These are phyloP conservation scores for Cenococcum geophilum DNA, from an alignment of 495 filamentous ascomycete genomes.

Conservation along the genomic window DNA sequence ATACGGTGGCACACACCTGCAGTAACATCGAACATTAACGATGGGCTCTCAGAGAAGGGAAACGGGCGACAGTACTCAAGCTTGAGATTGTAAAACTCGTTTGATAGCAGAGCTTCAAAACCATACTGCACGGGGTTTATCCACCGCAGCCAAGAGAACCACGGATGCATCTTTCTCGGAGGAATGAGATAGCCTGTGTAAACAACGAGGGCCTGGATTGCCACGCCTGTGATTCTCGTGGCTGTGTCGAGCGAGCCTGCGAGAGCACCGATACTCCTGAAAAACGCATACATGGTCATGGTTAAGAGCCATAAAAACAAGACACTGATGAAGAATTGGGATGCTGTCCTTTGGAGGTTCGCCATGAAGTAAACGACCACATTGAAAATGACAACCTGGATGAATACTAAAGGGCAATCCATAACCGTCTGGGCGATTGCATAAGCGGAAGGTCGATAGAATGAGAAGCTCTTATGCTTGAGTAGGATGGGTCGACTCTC, in stretches of 20 bases:
- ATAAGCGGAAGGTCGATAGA: conserved; percentile 76
- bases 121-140: conserved; percentile 72
- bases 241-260: conserved; percentile 60
- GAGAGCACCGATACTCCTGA: conserved; percentile 64
- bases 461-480: conserved; percentile 79
- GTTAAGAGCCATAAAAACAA: conserved; percentile 56
- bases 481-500: conserved; percentile 64
- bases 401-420: conserved; percentile 64
- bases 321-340: conserved; percentile 77
- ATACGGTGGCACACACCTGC: conserved; percentile 43
- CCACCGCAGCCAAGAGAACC: conserved; percentile 72
- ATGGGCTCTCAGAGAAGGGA: background rate
- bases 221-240: conserved; percentile 57
- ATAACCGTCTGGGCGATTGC: conserved; percentile 70
- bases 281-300: conserved; percentile 74
- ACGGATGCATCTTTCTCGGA: conserved; percentile 65
- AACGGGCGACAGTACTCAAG: conserved; percentile 32
- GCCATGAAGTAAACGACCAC: conserved; percentile 76
- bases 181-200: conserved; percentile 82
- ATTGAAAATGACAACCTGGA: conserved; percentile 66
- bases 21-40: background rate
- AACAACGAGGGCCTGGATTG: conserved; percentile 60
- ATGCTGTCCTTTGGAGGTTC: conserved; percentile 58
- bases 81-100: conserved; percentile 54
- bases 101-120: conserved; percentile 47